phyloP scores from a whole-genome alignment of 139 green algal genomes.

The Ettlia oleoabundans region DNA sequence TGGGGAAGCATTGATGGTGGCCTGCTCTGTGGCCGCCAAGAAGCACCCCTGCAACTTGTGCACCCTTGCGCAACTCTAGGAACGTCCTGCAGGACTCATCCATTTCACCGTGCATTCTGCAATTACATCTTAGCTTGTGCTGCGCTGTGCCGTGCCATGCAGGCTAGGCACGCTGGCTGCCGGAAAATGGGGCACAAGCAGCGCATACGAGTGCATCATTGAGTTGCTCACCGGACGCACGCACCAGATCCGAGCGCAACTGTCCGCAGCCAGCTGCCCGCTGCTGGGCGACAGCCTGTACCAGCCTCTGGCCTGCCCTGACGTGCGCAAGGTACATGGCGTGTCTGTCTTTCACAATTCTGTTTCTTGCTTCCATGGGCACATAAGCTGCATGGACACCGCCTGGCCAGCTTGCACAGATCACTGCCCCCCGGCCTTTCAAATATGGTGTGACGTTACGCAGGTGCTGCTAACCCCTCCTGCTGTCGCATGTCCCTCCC shows the following conservation, averaged over 20 bases:
- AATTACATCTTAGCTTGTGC: no score
- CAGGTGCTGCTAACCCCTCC: no score
- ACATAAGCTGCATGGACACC: no score
- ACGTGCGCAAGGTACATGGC: slow-evolving; percentile 26
- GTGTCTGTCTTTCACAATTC: neutral
- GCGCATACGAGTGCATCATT: slow-evolving; percentile 65
- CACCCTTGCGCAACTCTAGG: no score
- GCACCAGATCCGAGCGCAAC: slow-evolving; percentile 84
- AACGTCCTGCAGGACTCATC: no score
- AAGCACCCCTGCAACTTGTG: no score
- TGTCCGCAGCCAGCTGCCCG: slow-evolving; percentile 69
- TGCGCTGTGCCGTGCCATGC: no score
- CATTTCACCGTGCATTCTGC: no score
- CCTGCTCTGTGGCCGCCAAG: no score
- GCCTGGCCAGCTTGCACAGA: neutral
- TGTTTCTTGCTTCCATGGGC: no score
- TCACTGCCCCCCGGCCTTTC: neutral
- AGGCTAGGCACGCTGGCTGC: no score
- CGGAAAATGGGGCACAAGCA: neutral
- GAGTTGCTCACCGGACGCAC: slow-evolving; percentile 81
- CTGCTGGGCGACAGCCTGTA: slow-evolving; percentile 83
- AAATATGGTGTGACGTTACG: no score
- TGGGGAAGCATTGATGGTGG: neutral
- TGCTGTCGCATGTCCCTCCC: neutral
- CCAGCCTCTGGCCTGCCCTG: slow-evolving; percentile 38